Conservation (phyloP, 768 basidiomycete genomes). For the Tylopilus balloui region DNA sequence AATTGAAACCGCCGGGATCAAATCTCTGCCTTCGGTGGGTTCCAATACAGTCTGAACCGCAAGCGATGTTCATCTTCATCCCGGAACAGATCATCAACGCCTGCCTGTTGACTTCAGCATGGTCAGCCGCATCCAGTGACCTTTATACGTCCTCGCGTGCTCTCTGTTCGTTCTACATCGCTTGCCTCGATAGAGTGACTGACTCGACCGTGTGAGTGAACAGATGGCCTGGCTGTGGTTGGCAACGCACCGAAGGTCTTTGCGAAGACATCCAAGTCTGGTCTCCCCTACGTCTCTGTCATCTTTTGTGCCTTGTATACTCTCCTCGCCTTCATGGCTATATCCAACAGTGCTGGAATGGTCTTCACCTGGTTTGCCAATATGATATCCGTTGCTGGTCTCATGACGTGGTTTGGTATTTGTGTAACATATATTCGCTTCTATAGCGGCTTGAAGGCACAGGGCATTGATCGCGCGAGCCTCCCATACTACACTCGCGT, state of each 20-base stretch:
- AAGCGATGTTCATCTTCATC: slow-evolving; percentile 2
- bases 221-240: slow-evolving; percentile 74
- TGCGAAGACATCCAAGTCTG: slow-evolving; percentile 57
- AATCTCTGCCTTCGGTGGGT: slow-evolving; percentile 67
- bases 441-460: slow-evolving; percentile 71
- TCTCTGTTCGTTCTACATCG: slow-evolving; percentile 53
- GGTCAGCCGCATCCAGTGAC: slow-evolving; percentile 89
- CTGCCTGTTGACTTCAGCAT: slow-evolving; percentile 80
- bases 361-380: slow-evolving; percentile 82
- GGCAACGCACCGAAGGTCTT: slow-evolving; percentile 86
- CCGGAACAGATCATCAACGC: slow-evolving; percentile 66
- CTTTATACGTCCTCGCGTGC: slow-evolving; percentile 86
- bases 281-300: slow-evolving; percentile 75
- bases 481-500: slow-evolving; percentile 68
- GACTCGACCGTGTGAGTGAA: neutral
- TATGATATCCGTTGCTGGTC: slow-evolving; percentile 61
- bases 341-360: slow-evolving; percentile 55
- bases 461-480: slow-evolving; percentile 69
- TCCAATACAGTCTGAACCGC: slow-evolving; percentile 13
- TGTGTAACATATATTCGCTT: slow-evolving; percentile 77
- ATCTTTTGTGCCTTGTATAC: slow-evolving; percentile 67
- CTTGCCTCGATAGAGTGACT: neutral
- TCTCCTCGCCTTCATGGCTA: slow-evolving; percentile 77
- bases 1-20: slow-evolving; percentile 79
- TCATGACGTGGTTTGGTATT: slow-evolving; percentile 83